These are phyloP conservation scores for Poa pratensis DNA, from an alignment of 176 grass and related monocot species.

Conservation along the genomic window DNA sequence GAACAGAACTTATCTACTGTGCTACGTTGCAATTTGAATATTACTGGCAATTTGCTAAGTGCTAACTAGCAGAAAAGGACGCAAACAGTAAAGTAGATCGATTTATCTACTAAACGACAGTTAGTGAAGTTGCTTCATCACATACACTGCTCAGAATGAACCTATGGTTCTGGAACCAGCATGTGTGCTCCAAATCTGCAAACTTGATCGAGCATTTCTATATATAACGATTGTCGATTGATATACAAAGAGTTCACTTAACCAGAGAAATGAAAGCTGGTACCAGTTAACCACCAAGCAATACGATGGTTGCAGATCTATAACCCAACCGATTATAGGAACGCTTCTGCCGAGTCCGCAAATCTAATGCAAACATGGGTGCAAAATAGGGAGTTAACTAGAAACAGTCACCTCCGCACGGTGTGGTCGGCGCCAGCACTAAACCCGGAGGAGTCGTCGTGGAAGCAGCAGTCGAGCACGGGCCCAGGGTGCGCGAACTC, in stretches of 20 bases:
- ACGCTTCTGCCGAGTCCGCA: not conserved
- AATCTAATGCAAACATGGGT: not conserved
- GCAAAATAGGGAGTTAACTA: not conserved
- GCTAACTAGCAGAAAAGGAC: not conserved
- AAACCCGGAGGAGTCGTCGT: slow-evolving; percentile 91
- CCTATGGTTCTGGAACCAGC: not conserved
- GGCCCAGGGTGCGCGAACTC: slow-evolving; percentile 82
- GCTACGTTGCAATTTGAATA: not conserved
- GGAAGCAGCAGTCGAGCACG: slow-evolving; percentile 97
- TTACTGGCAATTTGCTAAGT: not conserved
- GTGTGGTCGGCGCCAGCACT: slow-evolving; percentile 76
- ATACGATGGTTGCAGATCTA: not conserved
- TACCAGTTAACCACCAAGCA: not conserved
- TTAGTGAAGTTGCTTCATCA: not conserved
- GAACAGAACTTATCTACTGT: not conserved
- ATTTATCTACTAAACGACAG: not conserved
- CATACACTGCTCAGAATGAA: not conserved
- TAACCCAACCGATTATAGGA: not conserved
- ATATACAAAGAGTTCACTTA: not conserved
- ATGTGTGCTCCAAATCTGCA: too few relatives aligned
- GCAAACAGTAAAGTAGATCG: not conserved
- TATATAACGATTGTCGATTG: not conserved
- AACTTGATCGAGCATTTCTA: too few relatives aligned
- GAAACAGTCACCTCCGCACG: slow-evolving; percentile 66
- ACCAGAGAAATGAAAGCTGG: not conserved